phyloP scores from a whole-genome alignment of 176 grass and related monocot genomes.

The Raddia distichophylla region DNA sequence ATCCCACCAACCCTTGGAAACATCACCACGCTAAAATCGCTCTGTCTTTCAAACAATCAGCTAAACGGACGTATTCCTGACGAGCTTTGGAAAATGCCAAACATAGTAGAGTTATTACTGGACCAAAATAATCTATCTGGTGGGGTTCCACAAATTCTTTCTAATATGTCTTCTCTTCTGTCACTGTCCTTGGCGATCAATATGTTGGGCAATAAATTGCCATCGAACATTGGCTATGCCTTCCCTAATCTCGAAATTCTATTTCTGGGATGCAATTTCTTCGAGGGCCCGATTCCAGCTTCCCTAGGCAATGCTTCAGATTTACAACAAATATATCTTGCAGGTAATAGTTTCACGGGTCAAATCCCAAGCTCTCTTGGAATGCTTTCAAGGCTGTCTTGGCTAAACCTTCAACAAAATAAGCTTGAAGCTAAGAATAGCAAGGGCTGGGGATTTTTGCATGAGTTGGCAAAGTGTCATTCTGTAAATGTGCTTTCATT shows the following conservation, averaged over 20 bases:
- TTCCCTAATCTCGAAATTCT: constrained; percentile 15
- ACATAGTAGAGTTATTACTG: too few species aligned
- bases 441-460: constrained; percentile 35
- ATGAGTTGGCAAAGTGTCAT: constrained; percentile 20
- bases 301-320: constrained; percentile 29
- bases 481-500: not conserved
- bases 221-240: not conserved
- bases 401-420: not conserved
- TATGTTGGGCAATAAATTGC: not conserved
- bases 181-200: rapidly evolving
- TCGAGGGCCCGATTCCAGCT: constrained; percentile 33
- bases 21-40: too few species aligned
- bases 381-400: not conserved
- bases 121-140: not conserved
- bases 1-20: too few species aligned
- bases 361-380: constrained; percentile 28
- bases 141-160: not conserved
- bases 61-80: too few species aligned
- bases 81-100: too few species aligned
- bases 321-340: not conserved
- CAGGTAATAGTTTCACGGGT: constrained; percentile 11
- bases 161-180: not conserved
- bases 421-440: constrained; percentile 32
- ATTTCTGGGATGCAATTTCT: not conserved
- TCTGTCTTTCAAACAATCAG: too few species aligned